Percentiles rank a stretch among this genome's conserved stretches.
phyloP scores from a whole-genome alignment of 2,329 filamentous ascomycete species.

The Ascochyta clinopodiicola region DNA sequence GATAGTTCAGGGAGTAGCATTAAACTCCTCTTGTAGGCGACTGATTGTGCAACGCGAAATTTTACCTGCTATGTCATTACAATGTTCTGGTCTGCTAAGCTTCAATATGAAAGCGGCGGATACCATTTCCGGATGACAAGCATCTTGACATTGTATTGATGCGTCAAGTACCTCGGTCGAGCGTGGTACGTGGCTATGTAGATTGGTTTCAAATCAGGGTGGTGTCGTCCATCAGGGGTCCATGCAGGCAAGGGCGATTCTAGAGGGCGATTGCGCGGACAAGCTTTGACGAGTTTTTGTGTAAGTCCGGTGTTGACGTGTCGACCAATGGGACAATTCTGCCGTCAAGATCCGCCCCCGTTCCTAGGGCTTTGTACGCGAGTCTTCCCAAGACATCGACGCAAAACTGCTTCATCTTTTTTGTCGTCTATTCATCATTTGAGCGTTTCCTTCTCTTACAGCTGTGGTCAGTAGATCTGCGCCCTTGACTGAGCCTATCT shows the following conservation, averaged over 20 bases:
- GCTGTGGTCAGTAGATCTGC: slow-evolving; percentile 7
- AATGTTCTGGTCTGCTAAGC: too few relatives aligned
- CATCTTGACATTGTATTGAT: too few relatives aligned
- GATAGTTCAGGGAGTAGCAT: too few relatives aligned
- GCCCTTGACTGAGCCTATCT: slow-evolving; percentile 1
- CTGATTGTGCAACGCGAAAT: too few relatives aligned
- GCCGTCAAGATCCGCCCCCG: slow-evolving; percentile 9
- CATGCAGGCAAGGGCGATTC: slow-evolving; percentile 15
- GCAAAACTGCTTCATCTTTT: not conserved
- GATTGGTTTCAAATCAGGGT: not conserved
- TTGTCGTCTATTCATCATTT: slow-evolving; percentile 6
- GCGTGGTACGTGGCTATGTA: too few relatives aligned
- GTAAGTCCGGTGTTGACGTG: slow-evolving; percentile 3
- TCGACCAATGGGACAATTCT: slow-evolving; percentile 9
- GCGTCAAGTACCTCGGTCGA: not conserved
- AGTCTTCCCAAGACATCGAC: slow-evolving; percentile 7
- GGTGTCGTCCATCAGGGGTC: slow-evolving; percentile 5
- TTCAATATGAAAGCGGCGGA: too few relatives aligned
- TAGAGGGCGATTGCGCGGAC: slow-evolving; percentile 16
- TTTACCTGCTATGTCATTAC: not conserved
- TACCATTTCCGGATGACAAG: too few relatives aligned
- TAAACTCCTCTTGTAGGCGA: too few relatives aligned
- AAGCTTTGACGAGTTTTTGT: slow-evolving; percentile 20
- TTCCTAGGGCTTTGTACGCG: slow-evolving; percentile 11
- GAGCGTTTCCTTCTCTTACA: not conserved